Evolutionary conservation across 495 filamentous ascomycete species (phyloP), one percentile per base, ranked within the genome.

Genomic region (Hypoxylon trugodes): DNA sequence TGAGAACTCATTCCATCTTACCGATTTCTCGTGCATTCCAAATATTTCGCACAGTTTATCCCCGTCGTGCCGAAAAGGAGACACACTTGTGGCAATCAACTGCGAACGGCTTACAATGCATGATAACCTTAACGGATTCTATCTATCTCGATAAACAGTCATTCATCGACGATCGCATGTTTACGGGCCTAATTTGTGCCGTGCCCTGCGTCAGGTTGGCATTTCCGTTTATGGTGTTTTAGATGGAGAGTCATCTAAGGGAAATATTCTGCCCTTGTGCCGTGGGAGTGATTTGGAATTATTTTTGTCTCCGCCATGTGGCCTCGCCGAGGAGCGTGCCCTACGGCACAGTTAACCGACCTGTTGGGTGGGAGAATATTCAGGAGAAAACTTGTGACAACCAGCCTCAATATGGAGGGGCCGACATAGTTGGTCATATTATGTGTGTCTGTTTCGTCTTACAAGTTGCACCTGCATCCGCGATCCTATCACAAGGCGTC

Each of bases 271-370:
- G 40, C 40, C 38, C 52, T 35, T 57, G 47, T 25, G 30, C n/a
- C 26, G 9, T n/a, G 8, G 13, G 6, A 18, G 38, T 61, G 57
- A 67, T 67, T 67, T 67, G 64, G 64, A 67, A 67, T 67, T 61
- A 25, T 15, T 18, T 15, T 43, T 28, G 51, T 33, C 46, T 53
- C 18, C 26, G 10, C 38, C 26, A 54, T 54, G 52, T 61, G 41
- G 36, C 35, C 12, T 43, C 35, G 9, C 6, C 24, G 30, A 28
- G 36, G 38, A 59, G 38, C 41, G 45, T 56, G 28, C 25, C 22
- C 38, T 60, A 37, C 57, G 52, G 64, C 58, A 58, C 10, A 42
- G 26, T 49, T 58, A 67, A 35, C 64, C 64, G 57, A 42, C 48
- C 26, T 12, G 18, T 54, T 24, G 37, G 8, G 45, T 25, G 47